Evolutionary conservation across 2,329 filamentous ascomycete species (phyloP).

Genomic region (Ascochyta pisi): DNA sequence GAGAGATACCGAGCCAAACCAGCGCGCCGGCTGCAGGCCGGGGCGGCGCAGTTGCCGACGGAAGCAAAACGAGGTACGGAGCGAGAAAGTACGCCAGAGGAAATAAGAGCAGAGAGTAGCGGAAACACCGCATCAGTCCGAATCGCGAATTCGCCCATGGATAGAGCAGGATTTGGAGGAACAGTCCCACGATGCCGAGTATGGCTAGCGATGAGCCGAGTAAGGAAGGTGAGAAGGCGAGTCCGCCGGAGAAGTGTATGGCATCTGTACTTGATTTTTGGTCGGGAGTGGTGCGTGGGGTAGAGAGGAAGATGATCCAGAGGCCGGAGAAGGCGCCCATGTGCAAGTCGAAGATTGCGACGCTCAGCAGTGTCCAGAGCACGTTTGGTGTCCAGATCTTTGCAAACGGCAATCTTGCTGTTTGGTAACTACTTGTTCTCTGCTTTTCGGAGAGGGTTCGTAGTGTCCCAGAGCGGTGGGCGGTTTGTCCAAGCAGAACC

Average conservation of each 20-base stretch:
- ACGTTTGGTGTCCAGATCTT: slow-evolving; percentile 63
- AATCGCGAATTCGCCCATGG: slow-evolving; percentile 70
- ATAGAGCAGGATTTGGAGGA: slow-evolving; percentile 74
- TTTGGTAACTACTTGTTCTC: background rate
- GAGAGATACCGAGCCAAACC: slow-evolving; percentile 70
- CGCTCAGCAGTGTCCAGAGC: slow-evolving; percentile 65
- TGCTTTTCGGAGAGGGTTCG: background rate
- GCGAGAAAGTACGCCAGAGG: slow-evolving; percentile 72
- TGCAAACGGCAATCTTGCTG: slow-evolving; percentile 51
- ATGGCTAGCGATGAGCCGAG: slow-evolving; percentile 82
- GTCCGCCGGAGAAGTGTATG: slow-evolving; percentile 72
- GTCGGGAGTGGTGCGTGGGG: slow-evolving; percentile 60
- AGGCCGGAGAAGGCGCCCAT: slow-evolving; percentile 77
- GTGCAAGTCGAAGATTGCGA: slow-evolving; percentile 75
- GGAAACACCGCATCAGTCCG: slow-evolving; percentile 73
- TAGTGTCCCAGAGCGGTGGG: background rate
- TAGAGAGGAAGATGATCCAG: slow-evolving; percentile 79
- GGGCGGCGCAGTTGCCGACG: slow-evolving; percentile 56
- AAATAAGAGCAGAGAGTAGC: slow-evolving; percentile 72
- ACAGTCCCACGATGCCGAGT: slow-evolving; percentile 77
- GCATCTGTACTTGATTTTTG: slow-evolving; percentile 18
- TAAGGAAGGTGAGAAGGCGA: slow-evolving; percentile 73
- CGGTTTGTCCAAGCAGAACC: background rate
- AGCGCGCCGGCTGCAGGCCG: slow-evolving; percentile 61
- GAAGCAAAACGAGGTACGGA: slow-evolving; percentile 74